Base-by-base conservation (phyloP, 441 rosid species). In the Macaranga tanarius region DNA sequence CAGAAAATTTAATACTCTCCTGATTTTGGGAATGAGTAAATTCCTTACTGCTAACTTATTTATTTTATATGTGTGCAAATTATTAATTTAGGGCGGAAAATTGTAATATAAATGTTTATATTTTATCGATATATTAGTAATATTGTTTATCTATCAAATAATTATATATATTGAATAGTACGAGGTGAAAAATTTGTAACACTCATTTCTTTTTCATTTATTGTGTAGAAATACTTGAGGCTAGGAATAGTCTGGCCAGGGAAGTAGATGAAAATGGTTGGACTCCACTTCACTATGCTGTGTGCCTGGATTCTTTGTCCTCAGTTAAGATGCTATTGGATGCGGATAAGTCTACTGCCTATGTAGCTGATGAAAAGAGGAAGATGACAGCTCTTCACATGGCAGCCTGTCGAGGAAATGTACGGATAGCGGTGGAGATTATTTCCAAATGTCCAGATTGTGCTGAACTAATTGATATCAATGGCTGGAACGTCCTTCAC, bases 201-300 rank as follows among this genome's bases (percentile, higher is more conserved):
- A 57, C 26, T 57, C 38, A 34, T 26, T 57, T 57, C 12, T 12
- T 57, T 12, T 62, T 10, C 38, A 63, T 65, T 50, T 0, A 5
- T 6, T 6, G 10, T 12, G 19, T 8, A 1, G 2, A 34, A 42
- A 11, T 77, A n/a, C 25, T 72, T 1, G 23, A 62, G n/a, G 48
- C 60, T 22, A 61, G 16, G 15, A 11, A 8, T 10, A 12, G 34
- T 26, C 8, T 69, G 65, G 51, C 22, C 57, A 45, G 7, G 13
- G 45, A 62, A 72, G 51, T 0, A 45, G 84, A 83, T 19, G 52
- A 59, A 13, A 9, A 26, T 0, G 79, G 79, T 0, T 47, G 79
- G 79, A 62, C 76, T 10, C 74, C 83, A 1, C 78, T 82, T 20
- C 83, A 72, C 6, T 75, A 73, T 1, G 74, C 72, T 1, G 66